Conservation (phyloP, 139 green algal genomes). For the Bryopsis sp. region DNA sequence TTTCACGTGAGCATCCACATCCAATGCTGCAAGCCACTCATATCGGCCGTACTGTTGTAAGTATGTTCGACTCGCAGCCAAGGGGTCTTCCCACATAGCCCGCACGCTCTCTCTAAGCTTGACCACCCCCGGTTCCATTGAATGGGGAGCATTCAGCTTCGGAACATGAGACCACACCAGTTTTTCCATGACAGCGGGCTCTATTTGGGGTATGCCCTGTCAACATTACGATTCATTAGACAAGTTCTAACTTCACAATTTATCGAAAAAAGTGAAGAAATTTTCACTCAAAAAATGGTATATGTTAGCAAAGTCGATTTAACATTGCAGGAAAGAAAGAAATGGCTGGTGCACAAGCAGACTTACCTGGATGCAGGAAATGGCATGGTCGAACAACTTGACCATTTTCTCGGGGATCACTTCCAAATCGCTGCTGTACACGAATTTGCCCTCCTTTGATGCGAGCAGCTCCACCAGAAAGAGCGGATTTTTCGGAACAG, state of each 20-base stretch:
- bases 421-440: conserved; percentile 19
- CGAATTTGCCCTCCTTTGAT: conserved; percentile 28
- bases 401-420: conserved; percentile 23
- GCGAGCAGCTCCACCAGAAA: conserved; percentile 34
- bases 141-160: conserved; percentile 47
- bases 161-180: conserved; percentile 59
- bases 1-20: conserved; percentile 44
- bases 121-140: neutral
- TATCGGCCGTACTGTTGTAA: conserved; percentile 33
- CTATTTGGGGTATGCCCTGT: conserved; percentile 51
- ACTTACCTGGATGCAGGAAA: conserved; percentile 27
- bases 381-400: conserved; percentile 31
- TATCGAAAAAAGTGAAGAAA: neutral
- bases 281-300: no score
- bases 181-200: conserved; percentile 68
- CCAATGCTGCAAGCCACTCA: conserved; percentile 44
- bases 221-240: neutral
- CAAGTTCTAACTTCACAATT: neutral
- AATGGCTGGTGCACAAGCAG: no score
- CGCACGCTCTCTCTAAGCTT: neutral
- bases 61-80: conserved; percentile 14
- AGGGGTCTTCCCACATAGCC: neutral
- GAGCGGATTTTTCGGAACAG: conserved; percentile 24
- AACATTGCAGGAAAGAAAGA: no score
- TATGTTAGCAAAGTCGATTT: no score